These are phyloP conservation scores for Coccomyxa subellipsoidea DNA, from an alignment of 163 green algal genomes.

Conservation along the genomic window DNA sequence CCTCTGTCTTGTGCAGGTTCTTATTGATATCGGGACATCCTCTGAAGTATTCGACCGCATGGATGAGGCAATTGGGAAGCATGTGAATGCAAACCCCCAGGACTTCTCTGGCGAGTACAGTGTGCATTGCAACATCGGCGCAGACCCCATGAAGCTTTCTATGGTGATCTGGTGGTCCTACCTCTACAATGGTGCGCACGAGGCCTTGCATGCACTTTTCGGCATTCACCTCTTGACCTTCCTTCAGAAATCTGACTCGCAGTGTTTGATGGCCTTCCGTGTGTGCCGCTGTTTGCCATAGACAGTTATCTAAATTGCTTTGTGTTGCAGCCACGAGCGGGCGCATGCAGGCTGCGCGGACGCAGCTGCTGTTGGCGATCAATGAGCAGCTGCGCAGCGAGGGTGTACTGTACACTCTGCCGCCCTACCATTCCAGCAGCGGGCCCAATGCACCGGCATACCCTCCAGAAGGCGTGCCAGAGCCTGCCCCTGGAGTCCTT, in stretches of 20 bases:
- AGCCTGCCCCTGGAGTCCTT: background rate
- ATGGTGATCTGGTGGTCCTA: slow-evolving; percentile 34
- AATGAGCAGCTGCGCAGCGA: slow-evolving; percentile 12
- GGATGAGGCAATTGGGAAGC: slow-evolving; percentile 2
- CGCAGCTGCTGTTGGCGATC: slow-evolving; percentile 17
- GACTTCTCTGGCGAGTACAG: slow-evolving; percentile 29
- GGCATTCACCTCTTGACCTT: too few species aligned
- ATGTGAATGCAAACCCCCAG: slow-evolving; percentile 15
- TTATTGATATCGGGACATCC: slow-evolving; percentile 30
- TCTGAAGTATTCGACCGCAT: slow-evolving; percentile 24
- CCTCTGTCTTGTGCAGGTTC: too few species aligned
- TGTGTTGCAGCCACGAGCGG: slow-evolving; percentile 5
- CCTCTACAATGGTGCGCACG: slow-evolving; percentile 31
- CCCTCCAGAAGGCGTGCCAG: background rate
- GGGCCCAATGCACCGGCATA: background rate
- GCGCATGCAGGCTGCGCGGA: slow-evolving; percentile 4
- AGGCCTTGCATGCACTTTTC: too few species aligned
- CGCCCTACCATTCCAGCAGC: background rate
- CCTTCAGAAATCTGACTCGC: too few species aligned
- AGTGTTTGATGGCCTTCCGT: too few species aligned
- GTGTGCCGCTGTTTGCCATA: too few species aligned
- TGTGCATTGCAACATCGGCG: slow-evolving; percentile 15
- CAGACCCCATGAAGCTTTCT: slow-evolving; percentile 40
- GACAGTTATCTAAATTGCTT: too few species aligned
- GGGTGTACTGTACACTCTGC: slow-evolving; percentile 26